phyloP scores from a whole-genome alignment of 2,329 filamentous ascomycete species.

The Ophiostoma australiae region DNA sequence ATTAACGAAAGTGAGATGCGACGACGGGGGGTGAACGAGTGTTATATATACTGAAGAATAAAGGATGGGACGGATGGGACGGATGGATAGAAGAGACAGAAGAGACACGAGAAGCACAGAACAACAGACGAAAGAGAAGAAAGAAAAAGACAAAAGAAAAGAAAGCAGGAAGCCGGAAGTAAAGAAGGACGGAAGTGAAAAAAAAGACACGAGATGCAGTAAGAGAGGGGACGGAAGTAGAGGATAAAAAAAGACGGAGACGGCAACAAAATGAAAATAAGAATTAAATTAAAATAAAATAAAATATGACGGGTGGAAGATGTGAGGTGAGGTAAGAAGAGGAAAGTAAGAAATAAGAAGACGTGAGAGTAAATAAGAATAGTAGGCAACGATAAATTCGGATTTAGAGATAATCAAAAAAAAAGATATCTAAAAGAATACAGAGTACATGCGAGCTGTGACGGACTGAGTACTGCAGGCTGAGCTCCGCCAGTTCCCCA shows the following conservation, averaged over 20 bases:
- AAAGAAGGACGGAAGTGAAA: background rate
- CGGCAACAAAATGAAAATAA: background rate
- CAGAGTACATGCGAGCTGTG: background rate
- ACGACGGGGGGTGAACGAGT: constrained; percentile 13
- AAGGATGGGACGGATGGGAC: background rate
- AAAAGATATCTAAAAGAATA: background rate
- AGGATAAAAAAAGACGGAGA: background rate
- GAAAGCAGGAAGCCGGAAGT: no score
- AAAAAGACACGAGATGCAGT: no score
- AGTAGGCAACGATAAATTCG: background rate
- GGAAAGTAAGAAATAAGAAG: constrained; percentile 4
- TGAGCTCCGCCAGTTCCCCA: constrained; percentile 9
- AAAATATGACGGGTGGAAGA: background rate
- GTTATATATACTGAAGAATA: constrained; percentile 22
- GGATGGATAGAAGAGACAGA: background rate
- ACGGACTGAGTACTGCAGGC: background rate
- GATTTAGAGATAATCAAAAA: background rate
- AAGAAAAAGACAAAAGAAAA: background rate
- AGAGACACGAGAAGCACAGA: background rate
- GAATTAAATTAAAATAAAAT: background rate
- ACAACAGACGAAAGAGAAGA: background rate
- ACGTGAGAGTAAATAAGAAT: background rate
- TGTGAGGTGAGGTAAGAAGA: constrained; percentile 11
- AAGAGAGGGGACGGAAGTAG: background rate
- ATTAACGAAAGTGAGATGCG: background rate